Conservation (phyloP, 495 filamentous ascomycete genomes). For the Penicillium subrubescens region DNA sequence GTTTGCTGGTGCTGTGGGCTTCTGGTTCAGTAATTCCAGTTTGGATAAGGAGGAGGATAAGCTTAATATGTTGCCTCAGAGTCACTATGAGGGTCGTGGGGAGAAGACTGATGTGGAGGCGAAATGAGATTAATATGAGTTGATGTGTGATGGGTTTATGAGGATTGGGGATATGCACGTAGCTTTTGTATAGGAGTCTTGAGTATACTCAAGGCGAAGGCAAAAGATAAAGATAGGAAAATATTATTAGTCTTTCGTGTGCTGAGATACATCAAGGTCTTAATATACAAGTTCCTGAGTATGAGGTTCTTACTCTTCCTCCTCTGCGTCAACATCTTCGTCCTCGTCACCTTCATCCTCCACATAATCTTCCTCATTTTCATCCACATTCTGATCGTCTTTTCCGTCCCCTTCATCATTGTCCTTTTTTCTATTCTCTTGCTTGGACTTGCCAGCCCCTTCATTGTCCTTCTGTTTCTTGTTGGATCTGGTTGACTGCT, state of each 20-base stretch:
- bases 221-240: not conserved
- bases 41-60: conserved; percentile 65
- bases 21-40: conserved; percentile 62
- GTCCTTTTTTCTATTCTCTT: not conserved
- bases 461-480: conserved; percentile 14
- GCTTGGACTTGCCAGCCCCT: not conserved
- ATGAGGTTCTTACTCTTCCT: not conserved
- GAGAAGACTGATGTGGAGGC: conserved; percentile 24
- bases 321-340: not conserved
- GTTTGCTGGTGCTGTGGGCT: conserved; percentile 57
- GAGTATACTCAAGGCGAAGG: not conserved
- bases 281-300: not conserved
- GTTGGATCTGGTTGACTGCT: conserved; percentile 8
- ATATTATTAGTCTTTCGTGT: not conserved
- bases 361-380: not conserved
- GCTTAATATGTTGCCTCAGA: conserved; percentile 53
- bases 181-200: not conserved
- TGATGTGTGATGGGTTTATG: not conserved
- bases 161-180: not conserved
- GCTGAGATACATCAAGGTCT: not conserved
- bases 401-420: not conserved
- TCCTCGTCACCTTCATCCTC: not conserved
- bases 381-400: not conserved
- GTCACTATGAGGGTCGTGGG: conserved; percentile 17
- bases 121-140: not conserved